Percentiles rank a stretch among this genome's conserved stretches.
phyloP scores from a whole-genome alignment of 2,329 filamentous ascomycete genomes.

The Colletotrichum euphorbiae region DNA sequence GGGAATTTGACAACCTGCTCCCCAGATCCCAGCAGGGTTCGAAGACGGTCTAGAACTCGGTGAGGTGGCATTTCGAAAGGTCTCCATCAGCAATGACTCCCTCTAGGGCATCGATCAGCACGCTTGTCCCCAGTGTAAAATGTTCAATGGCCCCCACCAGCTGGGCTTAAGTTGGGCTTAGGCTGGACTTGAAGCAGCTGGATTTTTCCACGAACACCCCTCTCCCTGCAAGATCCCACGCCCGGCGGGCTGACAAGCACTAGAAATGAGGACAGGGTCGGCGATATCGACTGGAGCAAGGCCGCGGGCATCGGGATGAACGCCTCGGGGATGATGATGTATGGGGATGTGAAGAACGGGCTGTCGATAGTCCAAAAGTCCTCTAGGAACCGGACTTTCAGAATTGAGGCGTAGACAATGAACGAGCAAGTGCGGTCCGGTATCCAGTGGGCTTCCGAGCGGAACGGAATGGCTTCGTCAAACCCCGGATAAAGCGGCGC shows the following conservation, averaged over 20 bases:
- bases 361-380: not conserved
- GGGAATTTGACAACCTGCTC: not conserved
- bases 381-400: not conserved
- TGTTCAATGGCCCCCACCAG: not conserved
- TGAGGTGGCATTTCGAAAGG: constrained; percentile 25
- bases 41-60: constrained; percentile 25
- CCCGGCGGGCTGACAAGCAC: not conserved
- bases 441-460: not conserved
- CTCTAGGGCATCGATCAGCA: constrained; percentile 20
- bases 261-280: constrained; percentile 12
- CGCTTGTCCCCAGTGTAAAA: constrained; percentile 19
- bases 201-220: constrained; percentile 13
- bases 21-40: constrained; percentile 17
- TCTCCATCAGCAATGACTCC: constrained; percentile 15
- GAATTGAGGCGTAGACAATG: not conserved
- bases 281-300: constrained; percentile 23
- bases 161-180: not conserved
- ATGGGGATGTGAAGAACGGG: not conserved
- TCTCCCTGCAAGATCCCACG: constrained; percentile 26
- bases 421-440: not conserved
- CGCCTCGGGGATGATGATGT: not conserved
- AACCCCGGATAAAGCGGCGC: not conserved
- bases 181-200: not conserved
- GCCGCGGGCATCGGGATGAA: not conserved
- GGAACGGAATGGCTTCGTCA: not conserved